Evolutionary conservation across 2,329 filamentous ascomycete genomes (phyloP).

Genomic region (Didymellaceae sp.): DNA sequence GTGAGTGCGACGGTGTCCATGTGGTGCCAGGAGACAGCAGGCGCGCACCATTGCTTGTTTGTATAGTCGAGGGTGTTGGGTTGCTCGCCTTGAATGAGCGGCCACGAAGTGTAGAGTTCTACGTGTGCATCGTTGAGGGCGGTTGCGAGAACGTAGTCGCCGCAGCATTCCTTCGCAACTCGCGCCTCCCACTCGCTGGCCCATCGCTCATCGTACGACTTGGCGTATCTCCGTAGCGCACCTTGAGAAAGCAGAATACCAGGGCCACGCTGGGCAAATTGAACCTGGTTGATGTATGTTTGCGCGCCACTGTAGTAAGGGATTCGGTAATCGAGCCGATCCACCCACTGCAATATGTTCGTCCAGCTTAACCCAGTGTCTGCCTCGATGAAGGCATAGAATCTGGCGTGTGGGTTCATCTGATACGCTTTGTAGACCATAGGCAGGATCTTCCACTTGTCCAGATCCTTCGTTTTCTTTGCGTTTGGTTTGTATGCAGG

Average conservation of each 20-base stretch:
- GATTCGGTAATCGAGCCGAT: slow-evolving; percentile 49
- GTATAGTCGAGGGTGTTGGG: slow-evolving; percentile 50
- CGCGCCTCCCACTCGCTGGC: slow-evolving; percentile 41
- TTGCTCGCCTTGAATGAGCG: slow-evolving; percentile 53
- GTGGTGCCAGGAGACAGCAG: slow-evolving; percentile 50
- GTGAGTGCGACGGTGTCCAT: slow-evolving; percentile 32
- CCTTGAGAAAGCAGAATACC: slow-evolving; percentile 53
- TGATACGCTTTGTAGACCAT: slow-evolving; percentile 59
- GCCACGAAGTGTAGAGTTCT: slow-evolving; percentile 48
- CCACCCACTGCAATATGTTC: slow-evolving; percentile 49
- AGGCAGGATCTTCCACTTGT: slow-evolving; percentile 66
- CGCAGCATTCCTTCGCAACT: slow-evolving; percentile 46
- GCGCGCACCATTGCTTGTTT: slow-evolving; percentile 51
- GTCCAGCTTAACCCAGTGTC: slow-evolving; percentile 47
- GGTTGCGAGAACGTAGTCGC: slow-evolving; percentile 46
- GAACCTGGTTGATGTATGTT: slow-evolving; percentile 43
- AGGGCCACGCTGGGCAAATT: slow-evolving; percentile 52
- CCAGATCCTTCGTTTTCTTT: slow-evolving; percentile 57
- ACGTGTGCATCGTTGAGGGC: slow-evolving; percentile 46
- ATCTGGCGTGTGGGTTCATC: slow-evolving; percentile 36
- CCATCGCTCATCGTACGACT: slow-evolving; percentile 42
- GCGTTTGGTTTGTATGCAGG: slow-evolving; percentile 49
- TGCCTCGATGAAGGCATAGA: slow-evolving; percentile 46
- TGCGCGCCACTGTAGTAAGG: slow-evolving; percentile 52
- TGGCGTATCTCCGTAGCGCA: slow-evolving; percentile 45